Evolutionary conservation across 2,329 filamentous ascomycete genomes (phyloP), one percentile per base, ranked within the genome.

Genomic region (Beauveria bassiana): DNA sequence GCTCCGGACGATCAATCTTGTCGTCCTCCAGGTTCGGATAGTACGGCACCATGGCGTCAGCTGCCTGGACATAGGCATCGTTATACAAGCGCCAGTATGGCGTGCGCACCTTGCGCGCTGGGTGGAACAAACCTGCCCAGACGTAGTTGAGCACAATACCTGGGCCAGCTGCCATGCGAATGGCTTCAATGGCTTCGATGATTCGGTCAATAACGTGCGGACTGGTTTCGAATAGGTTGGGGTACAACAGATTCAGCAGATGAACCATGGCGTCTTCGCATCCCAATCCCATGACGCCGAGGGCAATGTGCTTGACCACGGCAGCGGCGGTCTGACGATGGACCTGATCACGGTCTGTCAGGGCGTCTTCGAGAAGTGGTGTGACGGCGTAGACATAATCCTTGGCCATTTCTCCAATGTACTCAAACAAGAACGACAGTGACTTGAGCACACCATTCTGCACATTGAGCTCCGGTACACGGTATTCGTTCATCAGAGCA

Each of bases 401-500:
- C 78, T 98, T 99, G 65, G 92, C 91, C 95, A 99, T 98, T 76
- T 99, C 95, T 65, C 95, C 95, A 73, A 99, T 99, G 77, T 99
- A 99, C 72, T 99, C 95, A 71, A 98, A 99, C 64, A 99, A 82
- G 82, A 99, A 99, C 7, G 91, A 96, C 59, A 99, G 83, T 5
- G 93, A 93, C 75, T 99, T 99, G 72, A 99, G 86, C 40, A 99
- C 95, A 77, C 95, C 95, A 68, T 99, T 99, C 74, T 99, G 95
- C 28, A 99, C 95, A 72, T 99, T 99, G 67, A 99, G 87, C 76
- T 99, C 95, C 0, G 95, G 95, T 9, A 99, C 95, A 59, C 95
- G 89, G 75, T 99, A 99, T 75, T 99, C 95, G 78, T 99, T 99
- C 96, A 99, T 99, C 64, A 99, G 80, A 3, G 95, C 95, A 0